Base-by-base conservation (phyloP, 805 yeast genomes). In the Brettanomyces bruxellensis region DNA sequence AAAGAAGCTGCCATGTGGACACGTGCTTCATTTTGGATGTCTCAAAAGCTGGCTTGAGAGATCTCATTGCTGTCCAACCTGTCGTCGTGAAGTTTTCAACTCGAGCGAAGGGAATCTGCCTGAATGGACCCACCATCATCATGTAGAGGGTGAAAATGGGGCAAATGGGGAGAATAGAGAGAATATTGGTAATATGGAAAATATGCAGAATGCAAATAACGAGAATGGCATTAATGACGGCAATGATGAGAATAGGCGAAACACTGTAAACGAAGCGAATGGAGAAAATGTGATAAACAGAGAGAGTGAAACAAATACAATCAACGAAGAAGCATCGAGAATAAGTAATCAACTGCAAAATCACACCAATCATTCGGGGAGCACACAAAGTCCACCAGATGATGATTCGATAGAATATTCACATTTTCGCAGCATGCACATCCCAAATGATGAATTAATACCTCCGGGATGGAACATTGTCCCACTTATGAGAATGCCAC, bases 51-150 rank as follows among this genome's bases (percentile, higher is more conserved):
- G 99, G 99, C 71, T 93, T 54, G 95, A 86, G 58, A 75, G 95
- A 52, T 87, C 96, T 0, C 91, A 83, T 54, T 77, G 79, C n/a
- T 93, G 99, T 67, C 99, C 99, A 1, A 79, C 90, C 45, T 93
- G 99, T 62, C 72, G 96, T 50, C 71, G 82, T 30, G 76, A 79
- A 9, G 95, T 88, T 2, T 73, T 79, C 51, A 68, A 59, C 43
- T 60, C 56, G 13, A 34, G 38, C 45, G 32, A 35, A 5, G 42
- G 42, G 7, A 23, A 30, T 25, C 13, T 42, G 18, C 45, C 45
- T 5, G 45, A 42, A 24, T 42, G 45, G 45, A 24, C 22, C 1
- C 45, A 36, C 44, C 48, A 34, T 11, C 34, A 12, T 43, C 42
- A 18, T 24, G 40, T 8, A 22, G 45, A 40, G 34, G 42, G 14